Percentiles rank a stretch among this genome's conserved stretches.
Evolutionary conservation across 371 early-diverging fungal species (phyloP).

Genomic region (Lichtheimia ramosa): DNA sequence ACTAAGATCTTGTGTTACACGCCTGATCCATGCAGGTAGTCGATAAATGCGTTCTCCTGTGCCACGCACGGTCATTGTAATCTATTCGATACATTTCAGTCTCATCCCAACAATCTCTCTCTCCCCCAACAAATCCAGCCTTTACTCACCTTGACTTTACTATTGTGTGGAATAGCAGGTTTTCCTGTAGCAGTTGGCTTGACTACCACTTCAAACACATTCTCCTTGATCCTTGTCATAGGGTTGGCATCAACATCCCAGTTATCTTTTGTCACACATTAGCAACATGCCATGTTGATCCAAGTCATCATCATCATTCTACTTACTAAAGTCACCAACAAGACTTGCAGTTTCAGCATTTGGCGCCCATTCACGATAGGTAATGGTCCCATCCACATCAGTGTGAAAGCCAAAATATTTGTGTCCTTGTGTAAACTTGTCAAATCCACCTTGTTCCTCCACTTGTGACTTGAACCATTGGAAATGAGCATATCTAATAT

Average conservation of each 20-base stretch:
- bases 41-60: slow-evolving; percentile 84
- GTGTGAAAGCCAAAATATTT: slow-evolving; percentile 79
- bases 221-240: slow-evolving; percentile 79
- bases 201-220: slow-evolving; percentile 76
- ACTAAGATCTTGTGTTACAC: slow-evolving; percentile 84
- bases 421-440: slow-evolving; percentile 78
- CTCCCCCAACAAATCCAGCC: not conserved
- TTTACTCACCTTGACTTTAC: slow-evolving; percentile 80
- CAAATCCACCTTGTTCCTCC: slow-evolving; percentile 73
- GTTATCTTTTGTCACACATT: slow-evolving; percentile 51
- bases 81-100: slow-evolving; percentile 36
- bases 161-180: slow-evolving; percentile 79
- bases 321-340: slow-evolving; percentile 92
- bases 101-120: not conserved
- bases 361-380: slow-evolving; percentile 96
- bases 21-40: slow-evolving; percentile 86
- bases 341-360: slow-evolving; percentile 77
- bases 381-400: slow-evolving; percentile 56
- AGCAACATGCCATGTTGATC: no score
- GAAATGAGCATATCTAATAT: slow-evolving; percentile 49
- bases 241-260: slow-evolving; percentile 79
- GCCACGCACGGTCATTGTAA: slow-evolving; percentile 67
- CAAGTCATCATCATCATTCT: no score
- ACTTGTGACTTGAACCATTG: slow-evolving; percentile 69
- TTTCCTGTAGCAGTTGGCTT: slow-evolving; percentile 58